Base-by-base conservation (phyloP, 148 eudicot species). In the Cornus kousa region DNA sequence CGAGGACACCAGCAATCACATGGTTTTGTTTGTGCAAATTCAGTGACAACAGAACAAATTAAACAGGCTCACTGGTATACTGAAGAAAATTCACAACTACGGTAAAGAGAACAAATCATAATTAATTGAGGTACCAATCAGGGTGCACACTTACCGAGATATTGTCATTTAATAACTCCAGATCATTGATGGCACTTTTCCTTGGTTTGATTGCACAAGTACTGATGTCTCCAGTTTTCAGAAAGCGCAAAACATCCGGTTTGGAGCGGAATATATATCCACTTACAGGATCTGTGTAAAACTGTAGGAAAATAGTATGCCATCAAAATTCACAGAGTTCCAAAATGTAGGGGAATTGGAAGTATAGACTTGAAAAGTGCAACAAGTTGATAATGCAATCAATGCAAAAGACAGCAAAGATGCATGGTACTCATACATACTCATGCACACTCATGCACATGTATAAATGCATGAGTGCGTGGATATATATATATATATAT, bases 201-300 rank as follows among this genome's bases (percentile, higher is more conserved):
- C 57, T 87, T 82, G 95, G 93, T 85, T 79, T 88, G 68, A 72
- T 85, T 24, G 93, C 90, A 81, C 95, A 93, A 65, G 67, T 82
- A 60, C 83, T 86, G 23, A 92, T 68, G 74, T 88, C 88, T 68
- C 95, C 93, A 67, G 92, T 89, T 53, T 91, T 82, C 78, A 94
- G 67, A 87, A 81, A 92, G 68, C 97, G 97, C 70, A 85, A 66
- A 80, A 77, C 92, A 74, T 92, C 97, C 74, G 33, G 31, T 82
- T 84, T 86, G 64, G 98, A 92, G 82, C 85, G 88, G 79, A 94
- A 92, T 71, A 85, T 85, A 74, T 92, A 91, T 69, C 90, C 89
- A 82, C 84, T 88, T 19, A 78, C 90, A 65, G 93, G 85, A 77
- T 92, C 88, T 28, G 50, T 31, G 82, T 85, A 92, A 60, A 62